Percentiles rank a stretch among this genome's conserved stretches.
Evolutionary conservation across 176 grass and related monocot genomes (phyloP).

Genomic region (Leersia perrieri): DNA sequence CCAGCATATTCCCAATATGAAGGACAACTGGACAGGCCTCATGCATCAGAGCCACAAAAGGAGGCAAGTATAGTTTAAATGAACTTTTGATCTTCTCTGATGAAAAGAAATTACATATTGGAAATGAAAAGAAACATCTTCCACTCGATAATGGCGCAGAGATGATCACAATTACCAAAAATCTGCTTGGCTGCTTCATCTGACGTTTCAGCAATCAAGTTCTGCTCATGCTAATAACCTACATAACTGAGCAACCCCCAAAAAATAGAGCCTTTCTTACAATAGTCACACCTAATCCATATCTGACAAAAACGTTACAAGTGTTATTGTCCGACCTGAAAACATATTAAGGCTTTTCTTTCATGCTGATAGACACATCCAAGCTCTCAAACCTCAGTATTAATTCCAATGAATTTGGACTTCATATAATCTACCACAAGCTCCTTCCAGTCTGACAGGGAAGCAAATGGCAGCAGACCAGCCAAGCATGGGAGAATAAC

Average conservation of each 20-base stretch:
- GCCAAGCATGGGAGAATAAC: slow-evolving; percentile 64
- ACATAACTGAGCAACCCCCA: neutral
- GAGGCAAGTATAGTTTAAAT: neutral
- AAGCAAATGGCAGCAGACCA: slow-evolving; percentile 86
- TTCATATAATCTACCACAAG: slow-evolving; percentile 43
- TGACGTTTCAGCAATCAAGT: slow-evolving; percentile 5
- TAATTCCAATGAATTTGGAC: slow-evolving; percentile 32
- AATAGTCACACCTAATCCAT: neutral
- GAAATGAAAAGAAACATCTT: neutral
- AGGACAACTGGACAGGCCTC: neutral
- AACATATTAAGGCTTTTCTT: neutral
- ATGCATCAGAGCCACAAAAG: neutral
- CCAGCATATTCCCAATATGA: neutral
- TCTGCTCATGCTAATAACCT: neutral
- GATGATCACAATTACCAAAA: slow-evolving; percentile 4
- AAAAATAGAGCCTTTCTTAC: neutral
- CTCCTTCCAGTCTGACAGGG: slow-evolving; percentile 57
- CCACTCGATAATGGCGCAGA: neutral
- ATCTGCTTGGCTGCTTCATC: neutral
- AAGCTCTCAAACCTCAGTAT: slow-evolving; percentile 37
- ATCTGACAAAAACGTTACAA: slow-evolving; percentile 5
- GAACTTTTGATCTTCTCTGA: neutral
- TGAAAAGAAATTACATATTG: slow-evolving; percentile 1
- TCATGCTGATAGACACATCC: neutral
- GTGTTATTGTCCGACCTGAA: neutral